These are phyloP conservation scores for Pichia ethanolica DNA, from an alignment of 805 yeast species.

Conservation along the genomic window DNA sequence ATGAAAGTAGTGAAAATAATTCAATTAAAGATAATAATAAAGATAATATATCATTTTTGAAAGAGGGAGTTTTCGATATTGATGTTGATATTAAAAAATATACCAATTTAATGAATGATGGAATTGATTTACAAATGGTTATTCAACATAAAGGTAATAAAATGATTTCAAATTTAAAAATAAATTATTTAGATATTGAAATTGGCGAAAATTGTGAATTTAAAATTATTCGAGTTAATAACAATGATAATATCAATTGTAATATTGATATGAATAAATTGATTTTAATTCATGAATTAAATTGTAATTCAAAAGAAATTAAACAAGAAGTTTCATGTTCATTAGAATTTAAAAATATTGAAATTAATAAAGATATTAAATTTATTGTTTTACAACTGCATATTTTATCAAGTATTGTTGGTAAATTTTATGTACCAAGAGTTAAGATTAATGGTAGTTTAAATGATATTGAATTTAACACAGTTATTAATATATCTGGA, in stretches of 20 bases:
- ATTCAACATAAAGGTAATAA: constrained; percentile 24
- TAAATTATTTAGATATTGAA: constrained; percentile 17
- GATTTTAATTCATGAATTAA: background rate
- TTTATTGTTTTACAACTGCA: constrained; percentile 15
- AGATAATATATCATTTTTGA: background rate
- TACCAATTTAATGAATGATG: constrained; percentile 6
- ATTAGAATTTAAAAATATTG: constrained; percentile 11
- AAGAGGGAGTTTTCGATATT: background rate
- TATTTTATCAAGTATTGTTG: constrained; percentile 18
- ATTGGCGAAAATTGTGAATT: constrained; percentile 12
- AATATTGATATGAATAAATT: background rate
- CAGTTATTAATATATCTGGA: background rate
- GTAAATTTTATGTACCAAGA: constrained; percentile 18
- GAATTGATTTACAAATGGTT: constrained; percentile 25
- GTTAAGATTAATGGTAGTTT: constrained; percentile 12
- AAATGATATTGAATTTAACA: constrained; percentile 12
- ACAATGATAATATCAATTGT: background rate
- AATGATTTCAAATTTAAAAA: constrained; percentile 11
- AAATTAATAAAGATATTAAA: constrained; percentile 11
- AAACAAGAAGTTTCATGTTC: constrained; percentile 2
- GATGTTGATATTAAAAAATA: constrained; percentile 6
- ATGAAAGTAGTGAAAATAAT: background rate
- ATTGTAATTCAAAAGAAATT: constrained; percentile 1
- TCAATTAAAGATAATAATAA: background rate
- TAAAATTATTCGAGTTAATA: constrained; percentile 1